A percentile compares a stretch with the other conserved stretches of the same genome.
Conservation (phyloP, 768 basidiomycete genomes). For the Leccinum truebloodii region DNA sequence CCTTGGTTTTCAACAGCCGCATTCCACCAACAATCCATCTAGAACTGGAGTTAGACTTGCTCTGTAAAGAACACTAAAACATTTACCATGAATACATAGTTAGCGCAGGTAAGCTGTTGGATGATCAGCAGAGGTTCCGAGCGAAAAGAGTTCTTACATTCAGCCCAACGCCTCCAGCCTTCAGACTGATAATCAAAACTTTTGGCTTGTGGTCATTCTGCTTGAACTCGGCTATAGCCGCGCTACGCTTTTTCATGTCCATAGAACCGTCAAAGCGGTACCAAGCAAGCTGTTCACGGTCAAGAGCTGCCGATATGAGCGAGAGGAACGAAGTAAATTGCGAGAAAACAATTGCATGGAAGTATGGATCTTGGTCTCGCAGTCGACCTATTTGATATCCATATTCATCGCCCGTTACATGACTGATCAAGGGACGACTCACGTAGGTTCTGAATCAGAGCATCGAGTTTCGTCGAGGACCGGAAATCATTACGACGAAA, state of each 20-base stretch:
- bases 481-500: constrained; percentile 82
- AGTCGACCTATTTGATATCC: constrained; percentile 48
- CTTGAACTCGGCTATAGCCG: constrained; percentile 78
- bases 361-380: constrained; percentile 69
- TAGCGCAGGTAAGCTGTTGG: constrained; percentile 69
- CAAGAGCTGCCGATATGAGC: constrained; percentile 69
- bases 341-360: constrained; percentile 86
- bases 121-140: constrained; percentile 2
- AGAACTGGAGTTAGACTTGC: constrained; percentile 7
- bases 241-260: constrained; percentile 78
- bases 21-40: constrained; percentile 98
- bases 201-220: constrained; percentile 67
- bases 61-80: not conserved
- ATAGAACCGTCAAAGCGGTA: constrained; percentile 92
- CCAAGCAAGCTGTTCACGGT: constrained; percentile 66
- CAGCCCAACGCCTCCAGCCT: constrained; percentile 90
- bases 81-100: constrained; percentile 83
- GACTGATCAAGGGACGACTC: constrained; percentile 24
- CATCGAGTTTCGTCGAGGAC: constrained; percentile 90
- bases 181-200: constrained; percentile 75
- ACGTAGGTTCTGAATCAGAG: constrained; percentile 74
- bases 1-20: constrained; percentile 82
- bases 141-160: constrained; percentile 52
- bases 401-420: not conserved
- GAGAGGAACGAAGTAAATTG: constrained; percentile 90